Conservation (phyloP, 75 land plant genomes). For the Larix kaempferi region DNA sequence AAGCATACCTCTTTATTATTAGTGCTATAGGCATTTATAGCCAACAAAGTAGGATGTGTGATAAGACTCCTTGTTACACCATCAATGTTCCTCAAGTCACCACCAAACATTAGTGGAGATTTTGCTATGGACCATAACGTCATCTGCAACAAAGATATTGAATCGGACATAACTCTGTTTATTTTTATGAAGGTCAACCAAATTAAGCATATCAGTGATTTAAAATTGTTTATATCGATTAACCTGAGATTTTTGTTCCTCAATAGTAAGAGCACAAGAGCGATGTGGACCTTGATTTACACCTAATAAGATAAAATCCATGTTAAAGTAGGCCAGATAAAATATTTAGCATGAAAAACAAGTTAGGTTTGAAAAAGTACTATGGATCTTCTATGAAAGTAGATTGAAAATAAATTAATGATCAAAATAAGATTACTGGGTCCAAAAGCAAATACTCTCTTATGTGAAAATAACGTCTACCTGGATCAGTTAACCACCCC, state of each 20-base stretch:
- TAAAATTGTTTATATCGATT: not conserved
- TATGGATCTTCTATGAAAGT: not conserved
- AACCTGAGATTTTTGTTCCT: conserved; percentile 90
- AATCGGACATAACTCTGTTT: not conserved
- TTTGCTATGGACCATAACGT: conserved; percentile 94
- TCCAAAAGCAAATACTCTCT: not conserved
- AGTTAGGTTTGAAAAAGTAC: not conserved
- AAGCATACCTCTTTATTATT: conserved; percentile 70
- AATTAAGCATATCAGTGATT: not conserved
- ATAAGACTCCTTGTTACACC: conserved; percentile 55
- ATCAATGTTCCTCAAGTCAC: conserved; percentile 80
- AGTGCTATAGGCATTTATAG: conserved; percentile 70
- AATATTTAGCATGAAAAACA: not conserved
- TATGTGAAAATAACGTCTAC: conserved; percentile 23
- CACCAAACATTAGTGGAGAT: conserved; percentile 95
- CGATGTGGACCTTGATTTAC: conserved; percentile 82
- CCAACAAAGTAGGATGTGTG: conserved; percentile 72
- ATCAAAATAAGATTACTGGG: not conserved
- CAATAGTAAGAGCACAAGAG: conserved; percentile 40
- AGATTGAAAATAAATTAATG: not conserved
- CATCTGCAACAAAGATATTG: conserved; percentile 41
- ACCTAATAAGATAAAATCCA: conserved; percentile 25
- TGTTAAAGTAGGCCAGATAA: not conserved
- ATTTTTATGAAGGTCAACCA: not conserved
- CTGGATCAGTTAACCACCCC: conserved; percentile 92